Conservation (phyloP, 495 filamentous ascomycete species). For the Penicillium pulvis region DNA sequence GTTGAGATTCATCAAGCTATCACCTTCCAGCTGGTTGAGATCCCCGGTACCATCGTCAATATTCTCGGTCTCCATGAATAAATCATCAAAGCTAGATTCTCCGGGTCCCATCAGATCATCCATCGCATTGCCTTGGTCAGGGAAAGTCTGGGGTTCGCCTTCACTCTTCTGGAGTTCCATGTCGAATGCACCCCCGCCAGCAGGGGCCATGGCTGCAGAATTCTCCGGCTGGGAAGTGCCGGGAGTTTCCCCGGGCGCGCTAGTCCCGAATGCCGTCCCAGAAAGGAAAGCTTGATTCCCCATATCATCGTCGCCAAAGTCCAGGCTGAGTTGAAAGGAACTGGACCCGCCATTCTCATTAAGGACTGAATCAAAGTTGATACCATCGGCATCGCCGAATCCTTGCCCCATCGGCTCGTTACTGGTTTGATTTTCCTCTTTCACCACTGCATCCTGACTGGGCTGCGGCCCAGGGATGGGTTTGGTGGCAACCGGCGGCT, state of each 20-base stretch:
- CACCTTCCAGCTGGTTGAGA: constrained; percentile 42
- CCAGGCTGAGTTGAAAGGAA: constrained; percentile 49
- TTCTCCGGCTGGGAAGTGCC: constrained; percentile 32
- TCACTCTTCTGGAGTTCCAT: constrained; percentile 41
- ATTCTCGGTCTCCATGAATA: constrained; percentile 51
- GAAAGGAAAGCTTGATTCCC: constrained; percentile 48
- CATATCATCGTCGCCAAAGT: constrained; percentile 49
- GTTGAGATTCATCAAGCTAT: constrained; percentile 44
- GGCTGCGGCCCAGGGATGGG: constrained; percentile 13
- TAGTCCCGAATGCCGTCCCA: constrained; percentile 34
- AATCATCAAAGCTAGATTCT: constrained; percentile 54
- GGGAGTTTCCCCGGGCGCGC: constrained; percentile 20
- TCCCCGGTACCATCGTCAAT: constrained; percentile 37
- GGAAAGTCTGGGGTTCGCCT: constrained; percentile 15
- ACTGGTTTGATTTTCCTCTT: constrained; percentile 30
- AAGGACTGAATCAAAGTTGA: constrained; percentile 45
- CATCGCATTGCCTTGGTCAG: constrained; percentile 19
- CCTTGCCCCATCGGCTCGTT: constrained; percentile 21
- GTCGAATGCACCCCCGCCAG: constrained; percentile 47
- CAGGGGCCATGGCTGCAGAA: constrained; percentile 31
- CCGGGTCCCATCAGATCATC: constrained; percentile 48
- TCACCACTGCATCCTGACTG: constrained; percentile 22
- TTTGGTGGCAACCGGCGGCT: constrained; percentile 19
- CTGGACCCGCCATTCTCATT: constrained; percentile 37
- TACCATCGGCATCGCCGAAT: constrained; percentile 29